Conservation (phyloP, 78 protist species). For the Mastigamoeba balamuthi region DNA sequence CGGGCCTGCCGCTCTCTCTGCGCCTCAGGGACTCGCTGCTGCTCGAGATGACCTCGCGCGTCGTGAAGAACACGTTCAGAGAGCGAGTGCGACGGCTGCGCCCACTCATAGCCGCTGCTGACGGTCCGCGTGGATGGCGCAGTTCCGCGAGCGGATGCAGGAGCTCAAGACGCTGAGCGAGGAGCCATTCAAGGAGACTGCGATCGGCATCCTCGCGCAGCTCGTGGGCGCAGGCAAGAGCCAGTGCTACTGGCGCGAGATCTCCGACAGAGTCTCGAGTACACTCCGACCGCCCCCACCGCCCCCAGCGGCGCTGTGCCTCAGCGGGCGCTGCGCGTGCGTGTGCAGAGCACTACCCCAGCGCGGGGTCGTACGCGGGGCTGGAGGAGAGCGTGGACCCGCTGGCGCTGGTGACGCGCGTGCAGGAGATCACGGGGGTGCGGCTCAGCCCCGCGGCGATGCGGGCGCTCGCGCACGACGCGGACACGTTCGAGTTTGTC, state of each 20-base stretch:
- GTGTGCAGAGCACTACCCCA: no score
- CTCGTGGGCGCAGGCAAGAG: no score
- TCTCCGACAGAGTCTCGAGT: not conserved
- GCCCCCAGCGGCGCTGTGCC: no score
- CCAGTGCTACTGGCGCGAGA: no score
- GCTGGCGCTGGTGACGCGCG: slow-evolving; percentile 17
- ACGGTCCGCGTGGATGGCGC: not conserved
- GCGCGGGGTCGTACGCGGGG: not conserved
- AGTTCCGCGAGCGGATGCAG: slow-evolving; percentile 28
- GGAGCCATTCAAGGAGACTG: slow-evolving; percentile 40
- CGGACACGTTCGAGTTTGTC: slow-evolving; percentile 37
- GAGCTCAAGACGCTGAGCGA: slow-evolving; percentile 32
- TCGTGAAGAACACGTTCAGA: no score
- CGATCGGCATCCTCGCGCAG: slow-evolving; percentile 12
- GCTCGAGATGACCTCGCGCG: slow-evolving; percentile 43
- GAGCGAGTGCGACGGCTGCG: no score
- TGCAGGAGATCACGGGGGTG: slow-evolving; percentile 26
- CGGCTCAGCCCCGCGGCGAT: slow-evolving; percentile 21
- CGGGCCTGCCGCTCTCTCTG: no score
- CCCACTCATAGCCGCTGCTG: not conserved
- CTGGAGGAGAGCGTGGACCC: slow-evolving; percentile 33
- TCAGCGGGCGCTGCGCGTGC: no score
- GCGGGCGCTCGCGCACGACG: slow-evolving; percentile 10
- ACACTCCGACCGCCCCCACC: not conserved
- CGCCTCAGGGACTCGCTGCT: slow-evolving; percentile 11